These are phyloP conservation scores for Camelina laxa DNA, from an alignment of 345 rosid species.

Conservation along the genomic window DNA sequence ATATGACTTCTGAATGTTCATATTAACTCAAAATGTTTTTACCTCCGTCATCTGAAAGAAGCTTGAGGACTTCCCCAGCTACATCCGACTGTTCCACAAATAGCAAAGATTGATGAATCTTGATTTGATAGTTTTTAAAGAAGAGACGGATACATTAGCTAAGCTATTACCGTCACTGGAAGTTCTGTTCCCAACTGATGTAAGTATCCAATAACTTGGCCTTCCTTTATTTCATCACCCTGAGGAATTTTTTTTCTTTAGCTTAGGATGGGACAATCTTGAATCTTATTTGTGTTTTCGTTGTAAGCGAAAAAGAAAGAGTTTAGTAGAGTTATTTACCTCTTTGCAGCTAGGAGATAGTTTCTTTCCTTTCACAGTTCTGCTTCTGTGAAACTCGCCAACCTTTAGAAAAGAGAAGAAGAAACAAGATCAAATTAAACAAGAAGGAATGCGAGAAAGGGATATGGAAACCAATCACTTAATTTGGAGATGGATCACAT, in stretches of 20 bases:
- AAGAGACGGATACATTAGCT: constrained; percentile 13
- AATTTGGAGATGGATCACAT: constrained; percentile 40
- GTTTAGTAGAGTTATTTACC: constrained; percentile 49
- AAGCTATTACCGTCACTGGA: constrained; percentile 76
- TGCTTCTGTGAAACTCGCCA: constrained; percentile 79
- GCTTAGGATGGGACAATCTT: background rate
- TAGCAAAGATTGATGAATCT: constrained; percentile 15
- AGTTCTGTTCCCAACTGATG: constrained; percentile 79
- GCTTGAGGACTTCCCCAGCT: constrained; percentile 86
- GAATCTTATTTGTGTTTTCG: background rate
- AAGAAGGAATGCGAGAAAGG: background rate
- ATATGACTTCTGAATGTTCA: background rate
- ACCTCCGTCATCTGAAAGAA: constrained; percentile 91
- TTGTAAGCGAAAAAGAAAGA: background rate
- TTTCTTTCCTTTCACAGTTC: constrained; percentile 75
- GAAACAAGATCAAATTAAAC: constrained; percentile 13
- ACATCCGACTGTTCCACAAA: constrained; percentile 77
- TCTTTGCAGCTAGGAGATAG: constrained; percentile 74
- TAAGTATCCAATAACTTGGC: constrained; percentile 85
- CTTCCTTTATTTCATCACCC: constrained; percentile 89
- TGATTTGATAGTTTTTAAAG: background rate
- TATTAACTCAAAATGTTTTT: constrained; percentile 6
- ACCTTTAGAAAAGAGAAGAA: constrained; percentile 52
- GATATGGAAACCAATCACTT: background rate
- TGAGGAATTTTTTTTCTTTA: constrained; percentile 31